Conservation (phyloP, 805 yeast genomes). For the Nakazawaea anatomiae region DNA sequence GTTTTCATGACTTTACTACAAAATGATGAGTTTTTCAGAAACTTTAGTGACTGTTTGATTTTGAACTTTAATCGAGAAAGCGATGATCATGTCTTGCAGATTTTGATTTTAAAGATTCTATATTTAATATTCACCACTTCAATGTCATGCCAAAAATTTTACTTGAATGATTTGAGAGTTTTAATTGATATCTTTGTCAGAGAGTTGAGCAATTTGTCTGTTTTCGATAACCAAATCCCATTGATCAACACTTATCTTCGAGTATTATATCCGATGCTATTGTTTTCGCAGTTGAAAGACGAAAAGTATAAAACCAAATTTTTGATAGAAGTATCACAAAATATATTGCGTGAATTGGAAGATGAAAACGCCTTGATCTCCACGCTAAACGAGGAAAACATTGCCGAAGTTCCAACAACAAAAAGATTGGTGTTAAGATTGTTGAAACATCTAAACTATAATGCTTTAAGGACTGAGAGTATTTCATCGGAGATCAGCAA, state of each 20-base stretch:
- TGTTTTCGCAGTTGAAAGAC: constrained; percentile 53
- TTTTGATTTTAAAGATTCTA: constrained; percentile 72
- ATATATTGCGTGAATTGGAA: constrained; percentile 29
- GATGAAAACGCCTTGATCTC: background rate
- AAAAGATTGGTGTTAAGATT: constrained; percentile 6
- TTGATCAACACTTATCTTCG: constrained; percentile 67
- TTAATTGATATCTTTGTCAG: constrained; percentile 78
- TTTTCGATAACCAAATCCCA: constrained; percentile 43
- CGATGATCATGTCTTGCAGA: constrained; percentile 62
- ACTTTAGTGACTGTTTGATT: constrained; percentile 64
- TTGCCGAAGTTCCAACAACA: constrained; percentile 4
- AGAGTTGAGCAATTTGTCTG: constrained; percentile 65
- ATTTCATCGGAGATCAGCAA: constrained; percentile 10
- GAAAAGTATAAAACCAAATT: constrained; percentile 55
- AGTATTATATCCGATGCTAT: constrained; percentile 65
- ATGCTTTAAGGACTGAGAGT: constrained; percentile 2
- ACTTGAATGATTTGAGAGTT: constrained; percentile 79
- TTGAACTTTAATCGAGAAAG: constrained; percentile 69
- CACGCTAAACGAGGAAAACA: background rate
- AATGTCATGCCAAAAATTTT: constrained; percentile 60
- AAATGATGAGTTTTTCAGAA: constrained; percentile 36
- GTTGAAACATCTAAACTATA: constrained; percentile 1
- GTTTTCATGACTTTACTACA: constrained; percentile 51
- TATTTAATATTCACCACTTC: constrained; percentile 68
- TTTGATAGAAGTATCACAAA: constrained; percentile 42